Base-by-base conservation (phyloP, 2,329 filamentous ascomycete species). In the Sporothrix variecibatus region DNA sequence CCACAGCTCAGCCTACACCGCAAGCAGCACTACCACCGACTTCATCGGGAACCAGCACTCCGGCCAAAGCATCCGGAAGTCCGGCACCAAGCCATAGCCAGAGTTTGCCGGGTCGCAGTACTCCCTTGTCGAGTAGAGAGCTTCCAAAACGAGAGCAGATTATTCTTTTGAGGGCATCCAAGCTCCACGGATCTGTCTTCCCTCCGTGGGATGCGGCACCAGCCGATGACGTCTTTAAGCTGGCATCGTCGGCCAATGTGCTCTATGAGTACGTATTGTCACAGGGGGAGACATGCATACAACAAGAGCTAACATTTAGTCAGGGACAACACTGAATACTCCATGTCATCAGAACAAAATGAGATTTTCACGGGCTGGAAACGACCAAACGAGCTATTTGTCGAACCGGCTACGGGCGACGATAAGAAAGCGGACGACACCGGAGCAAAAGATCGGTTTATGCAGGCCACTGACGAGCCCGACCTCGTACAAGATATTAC, bases 401-500 rank as follows among this genome's bases (percentile, higher is more conserved):
- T 86, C 20, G 83, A 82, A 3, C 74, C 72, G 1, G 38, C 49
- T 74, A 7, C 73, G 56, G 23, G 71, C 28, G 23, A 71, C 28
- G n/a, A 34, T 28, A 11, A 71, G 60, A 23, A 40, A 1, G 53
- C 65, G 20, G 76, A 76, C 40, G 72, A 67, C 58, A 2, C 8
- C 6, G n/a, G 0, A 7, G 15, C 26, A 67, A 20, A 20, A 67
- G 72, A 73, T 6, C 23, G 28, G 2, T 70, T 78, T 76, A 82
- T 80, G 81, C 76, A 76, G 49, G 80, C 87, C 20, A 82, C 83
- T 7, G 83, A 86, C 9, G 86, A 88, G 17, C 90, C 93, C 75
- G 95, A 99, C 82, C 87, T 99, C 8, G 94, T 98, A 2, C 96
- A 99, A 82, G 96, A 99, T 82, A 91, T 97, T 75, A 95, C 95